A percentile compares a stretch with the other conserved stretches of the same genome.
phyloP scores from a whole-genome alignment of 2,329 filamentous ascomycete species.

The Fusarium palustre region DNA sequence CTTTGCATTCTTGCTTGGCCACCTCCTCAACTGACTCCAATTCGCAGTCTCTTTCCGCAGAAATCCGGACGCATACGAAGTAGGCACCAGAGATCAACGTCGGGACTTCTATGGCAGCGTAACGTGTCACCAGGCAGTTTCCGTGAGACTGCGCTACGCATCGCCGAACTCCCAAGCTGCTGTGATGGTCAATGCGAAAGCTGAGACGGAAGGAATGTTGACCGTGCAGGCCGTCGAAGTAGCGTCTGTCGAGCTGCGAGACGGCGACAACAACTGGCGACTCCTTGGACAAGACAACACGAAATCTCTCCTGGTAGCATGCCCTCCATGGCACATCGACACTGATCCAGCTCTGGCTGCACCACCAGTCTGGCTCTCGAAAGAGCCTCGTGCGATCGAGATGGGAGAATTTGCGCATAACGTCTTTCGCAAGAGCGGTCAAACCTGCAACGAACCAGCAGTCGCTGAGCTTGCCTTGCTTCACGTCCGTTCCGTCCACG shows the following conservation, averaged over 20 bases:
- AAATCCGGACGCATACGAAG: neutral
- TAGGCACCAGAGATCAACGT: neutral
- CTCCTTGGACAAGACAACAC: neutral
- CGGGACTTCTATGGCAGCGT: neutral
- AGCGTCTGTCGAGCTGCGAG: constrained; percentile 1
- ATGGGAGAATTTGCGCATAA: constrained; percentile 2
- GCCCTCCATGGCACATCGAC: constrained; percentile 1
- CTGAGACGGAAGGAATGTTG: neutral
- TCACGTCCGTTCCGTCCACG: neutral
- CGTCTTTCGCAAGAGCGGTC: constrained; percentile 1
- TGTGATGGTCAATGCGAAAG: neutral
- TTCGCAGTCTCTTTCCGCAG: neutral
- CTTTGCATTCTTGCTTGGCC: neutral
- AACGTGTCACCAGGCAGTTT: neutral
- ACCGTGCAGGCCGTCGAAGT: constrained; percentile 1
- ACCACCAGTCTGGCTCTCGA: neutral
- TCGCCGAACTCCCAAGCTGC: neutral
- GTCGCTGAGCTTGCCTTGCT: constrained; percentile 4
- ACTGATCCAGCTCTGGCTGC: constrained; percentile 5
- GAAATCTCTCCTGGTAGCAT: neutral
- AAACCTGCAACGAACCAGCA: constrained; percentile 6
- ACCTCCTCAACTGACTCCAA: neutral
- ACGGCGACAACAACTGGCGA: neutral
- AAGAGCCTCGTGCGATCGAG: constrained; percentile 4
- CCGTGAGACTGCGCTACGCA: neutral